These are phyloP conservation scores for Platanthera guangdongensis DNA, from an alignment of 106 monocot species.

Conservation along the genomic window DNA sequence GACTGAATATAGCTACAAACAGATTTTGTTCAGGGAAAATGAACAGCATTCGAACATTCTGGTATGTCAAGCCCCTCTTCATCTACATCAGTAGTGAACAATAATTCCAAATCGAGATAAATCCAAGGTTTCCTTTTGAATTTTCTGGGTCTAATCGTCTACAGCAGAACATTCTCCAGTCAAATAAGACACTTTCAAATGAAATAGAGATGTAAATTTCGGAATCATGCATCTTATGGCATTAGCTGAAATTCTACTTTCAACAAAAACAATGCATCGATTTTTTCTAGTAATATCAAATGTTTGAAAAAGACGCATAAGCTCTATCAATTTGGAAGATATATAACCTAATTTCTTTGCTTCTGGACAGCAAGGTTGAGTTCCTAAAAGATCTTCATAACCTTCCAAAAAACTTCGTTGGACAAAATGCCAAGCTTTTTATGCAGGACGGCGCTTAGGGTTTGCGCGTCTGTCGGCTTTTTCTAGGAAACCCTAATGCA, in stretches of 20 bases:
- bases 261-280: conserved; percentile 68
- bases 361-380: conserved; percentile 31
- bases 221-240: conserved; percentile 49
- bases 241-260: conserved; percentile 64
- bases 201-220: conserved; percentile 41
- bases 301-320: conserved; percentile 43
- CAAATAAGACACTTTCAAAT: conserved; percentile 57
- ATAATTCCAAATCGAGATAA: conserved; percentile 54
- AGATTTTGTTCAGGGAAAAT: conserved; percentile 74
- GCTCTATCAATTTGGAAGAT: conserved; percentile 65
- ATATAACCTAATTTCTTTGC: conserved; percentile 43
- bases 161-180: conserved; percentile 64
- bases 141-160: conserved; percentile 43
- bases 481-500: too few species aligned
- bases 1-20: conserved; percentile 78
- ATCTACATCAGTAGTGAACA: conserved; percentile 78
- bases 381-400: conserved; percentile 31
- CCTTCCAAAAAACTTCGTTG: conserved; percentile 11
- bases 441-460: too few species aligned
- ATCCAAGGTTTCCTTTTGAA: conserved; percentile 54
- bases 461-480: too few species aligned
- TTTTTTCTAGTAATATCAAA: conserved; percentile 39
- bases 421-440: too few species aligned
- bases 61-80: conserved; percentile 72
- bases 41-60: conserved; percentile 69